A percentile compares a stretch with the other conserved stretches of the same genome.
Conservation (phyloP, 805 yeast species). For the Starmerella sirachaensis region DNA sequence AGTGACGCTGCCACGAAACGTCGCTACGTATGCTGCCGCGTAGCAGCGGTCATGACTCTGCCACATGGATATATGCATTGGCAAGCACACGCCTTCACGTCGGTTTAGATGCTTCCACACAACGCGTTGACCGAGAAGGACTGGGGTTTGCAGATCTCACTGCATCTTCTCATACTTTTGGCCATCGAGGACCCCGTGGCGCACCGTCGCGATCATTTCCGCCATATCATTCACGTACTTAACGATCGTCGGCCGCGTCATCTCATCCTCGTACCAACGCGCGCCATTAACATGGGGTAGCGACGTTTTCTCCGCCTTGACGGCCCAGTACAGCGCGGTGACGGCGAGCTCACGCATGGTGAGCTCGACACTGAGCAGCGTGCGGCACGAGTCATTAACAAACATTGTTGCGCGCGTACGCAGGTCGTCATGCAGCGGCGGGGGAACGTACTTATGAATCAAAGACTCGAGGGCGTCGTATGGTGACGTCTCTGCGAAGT, state of each 20-base stretch:
- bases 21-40: no score
- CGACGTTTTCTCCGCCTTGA: constrained; percentile 9
- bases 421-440: constrained; percentile 9
- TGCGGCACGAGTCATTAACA: constrained; percentile 31
- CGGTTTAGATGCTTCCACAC: no score
- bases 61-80: no score
- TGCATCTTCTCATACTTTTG: constrained; percentile 17
- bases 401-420: constrained; percentile 21
- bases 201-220: constrained; percentile 18
- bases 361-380: constrained; percentile 27
- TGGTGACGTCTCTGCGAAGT: constrained; percentile 35
- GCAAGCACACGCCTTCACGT: no score
- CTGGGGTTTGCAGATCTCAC: no score
- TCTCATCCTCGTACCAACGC: constrained; percentile 16
- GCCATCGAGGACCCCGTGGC: constrained; percentile 18
- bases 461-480: constrained; percentile 18
- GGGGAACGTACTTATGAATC: constrained; percentile 9
- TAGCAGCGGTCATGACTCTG: no score
- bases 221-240: constrained; percentile 21
- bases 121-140: no score
- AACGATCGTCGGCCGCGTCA: constrained; percentile 12
- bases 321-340: constrained; percentile 30
- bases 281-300: constrained; percentile 13
- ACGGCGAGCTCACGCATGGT: constrained; percentile 30
- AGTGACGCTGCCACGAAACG: no score